A percentile compares a stretch with the other conserved stretches of the same genome.
Evolutionary conservation across 2,329 filamentous ascomycete genomes (phyloP).

Genomic region (Penicillium concentricum): DNA sequence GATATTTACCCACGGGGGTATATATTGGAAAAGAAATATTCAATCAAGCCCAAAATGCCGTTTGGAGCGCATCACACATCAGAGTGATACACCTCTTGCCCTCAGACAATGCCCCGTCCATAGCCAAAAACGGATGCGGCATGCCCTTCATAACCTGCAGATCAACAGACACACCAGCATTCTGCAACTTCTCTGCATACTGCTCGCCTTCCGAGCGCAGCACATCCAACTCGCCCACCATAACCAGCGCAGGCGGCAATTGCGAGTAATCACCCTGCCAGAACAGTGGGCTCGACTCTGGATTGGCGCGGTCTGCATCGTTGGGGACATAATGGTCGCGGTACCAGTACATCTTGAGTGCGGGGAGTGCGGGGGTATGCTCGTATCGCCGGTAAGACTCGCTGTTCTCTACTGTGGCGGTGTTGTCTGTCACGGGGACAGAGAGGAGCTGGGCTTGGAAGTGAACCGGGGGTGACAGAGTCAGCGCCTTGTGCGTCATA

Average conservation of each 20-base stretch:
- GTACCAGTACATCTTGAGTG: constrained; percentile 62
- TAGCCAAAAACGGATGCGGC: constrained; percentile 60
- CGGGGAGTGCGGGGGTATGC: constrained; percentile 53
- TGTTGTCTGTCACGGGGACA: constrained; percentile 61
- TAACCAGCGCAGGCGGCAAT: constrained; percentile 53
- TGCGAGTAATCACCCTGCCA: constrained; percentile 51
- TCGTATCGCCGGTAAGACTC: constrained; percentile 53
- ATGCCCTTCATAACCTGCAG: constrained; percentile 55
- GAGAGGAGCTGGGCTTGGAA: constrained; percentile 55
- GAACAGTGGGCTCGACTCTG: constrained; percentile 56
- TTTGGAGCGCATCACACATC: constrained; percentile 40
- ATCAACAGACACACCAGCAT: constrained; percentile 50
- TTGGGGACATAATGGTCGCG: constrained; percentile 57
- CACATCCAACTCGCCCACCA: constrained; percentile 59
- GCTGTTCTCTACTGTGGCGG: constrained; percentile 47
- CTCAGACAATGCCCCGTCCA: constrained; percentile 56
- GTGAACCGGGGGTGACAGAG: constrained; percentile 37
- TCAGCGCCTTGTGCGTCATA: constrained; percentile 53
- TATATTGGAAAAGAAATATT: not conserved
- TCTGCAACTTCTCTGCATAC: constrained; percentile 50
- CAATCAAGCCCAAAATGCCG: constrained; percentile 35
- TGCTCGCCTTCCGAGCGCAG: constrained; percentile 54
- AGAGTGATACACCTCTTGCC: constrained; percentile 53
- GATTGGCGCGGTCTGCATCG: constrained; percentile 45
- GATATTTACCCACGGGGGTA: accelerated